A percentile compares a stretch with the other conserved stretches of the same genome.
Evolutionary conservation across 2,329 filamentous ascomycete species (phyloP).

Genomic region (Amauroascus verrucosus): DNA sequence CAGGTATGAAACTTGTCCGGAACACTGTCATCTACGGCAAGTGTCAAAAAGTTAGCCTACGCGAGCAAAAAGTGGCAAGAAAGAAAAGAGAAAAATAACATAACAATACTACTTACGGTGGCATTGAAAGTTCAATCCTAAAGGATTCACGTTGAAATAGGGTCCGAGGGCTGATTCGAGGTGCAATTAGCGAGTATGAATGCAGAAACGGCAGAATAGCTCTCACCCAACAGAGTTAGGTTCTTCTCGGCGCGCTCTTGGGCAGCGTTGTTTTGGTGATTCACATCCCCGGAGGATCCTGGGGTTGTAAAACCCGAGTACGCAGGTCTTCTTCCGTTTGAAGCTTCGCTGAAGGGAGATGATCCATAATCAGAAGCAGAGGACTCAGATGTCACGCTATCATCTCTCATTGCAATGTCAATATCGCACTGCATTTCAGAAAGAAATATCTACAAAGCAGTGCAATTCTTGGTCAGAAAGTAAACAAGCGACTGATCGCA

Average conservation of each 20-base stretch:
- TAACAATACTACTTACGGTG: conserved; percentile 3
- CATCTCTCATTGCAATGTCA: neutral
- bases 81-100: neutral
- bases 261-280: neutral
- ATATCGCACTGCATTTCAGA: neutral
- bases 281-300: neutral
- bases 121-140: neutral
- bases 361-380: neutral
- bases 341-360: neutral
- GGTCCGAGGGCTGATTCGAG: neutral
- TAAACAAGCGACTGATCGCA: neutral
- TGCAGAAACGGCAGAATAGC: neutral
- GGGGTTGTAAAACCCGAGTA: conserved; percentile 4
- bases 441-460: neutral
- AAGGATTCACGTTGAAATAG: neutral
- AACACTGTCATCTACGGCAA: neutral
- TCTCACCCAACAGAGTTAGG: neutral
- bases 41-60: neutral
- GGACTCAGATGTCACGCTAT: neutral
- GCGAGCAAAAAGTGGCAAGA: neutral
- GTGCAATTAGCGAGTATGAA: neutral
- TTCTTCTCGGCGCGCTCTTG: neutral
- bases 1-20: conserved; percentile 20
- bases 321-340: neutral
- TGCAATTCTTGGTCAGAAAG: neutral